Evolutionary conservation across 148 eudicot genomes (phyloP), one percentile per base, ranked within the genome.

Genomic region (Cornus florida): DNA sequence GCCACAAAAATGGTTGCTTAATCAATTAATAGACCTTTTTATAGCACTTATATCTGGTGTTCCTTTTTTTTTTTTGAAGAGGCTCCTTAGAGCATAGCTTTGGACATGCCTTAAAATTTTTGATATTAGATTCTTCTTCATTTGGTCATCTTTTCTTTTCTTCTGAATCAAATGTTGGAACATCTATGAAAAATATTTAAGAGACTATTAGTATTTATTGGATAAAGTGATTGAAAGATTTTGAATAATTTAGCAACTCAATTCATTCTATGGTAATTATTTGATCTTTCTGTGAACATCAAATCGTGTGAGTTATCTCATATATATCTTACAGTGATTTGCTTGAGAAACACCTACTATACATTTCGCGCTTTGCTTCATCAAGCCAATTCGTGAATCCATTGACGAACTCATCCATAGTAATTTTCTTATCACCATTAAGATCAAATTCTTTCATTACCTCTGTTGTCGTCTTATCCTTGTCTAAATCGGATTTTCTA

Each of bases 311-410:
- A 33, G 60, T 68, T 79, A 80, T 83, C 84, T 86, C 20, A 56
- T 80, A 86, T 53, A 86, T 20, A 66, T 75, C 84, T 68, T 86
- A 75, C 35, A 75, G 31, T 19, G 88, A 83, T 53, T 65, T 86
- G 7, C 41, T 70, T 2, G 86, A 75, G 65, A 78, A 83, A 83
- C 70, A 80, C 32, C 77, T 56, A 75, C 80, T 83, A 33, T 78
- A 69, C 53, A 81, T 67, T 35, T 82, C 60, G 38, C 60, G 68
- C 62, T 80, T 86, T 6, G 79, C 75, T n/a, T 86, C 84, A 24
- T 83, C 86, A 10, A 86, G 83, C 88, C 83, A 84, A 65, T 74
- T 84, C n/a, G 81, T 81, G 78, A 84, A 50, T 23, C 82, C 86
- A 16, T 38, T 79, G 28, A 84, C 84, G 74, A 86, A 84, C 50